Percentiles rank a stretch among this genome's conserved stretches.
Evolutionary conservation across 495 filamentous ascomycete genomes (phyloP).

Genomic region (Hypomontagnella submonticulosa): DNA sequence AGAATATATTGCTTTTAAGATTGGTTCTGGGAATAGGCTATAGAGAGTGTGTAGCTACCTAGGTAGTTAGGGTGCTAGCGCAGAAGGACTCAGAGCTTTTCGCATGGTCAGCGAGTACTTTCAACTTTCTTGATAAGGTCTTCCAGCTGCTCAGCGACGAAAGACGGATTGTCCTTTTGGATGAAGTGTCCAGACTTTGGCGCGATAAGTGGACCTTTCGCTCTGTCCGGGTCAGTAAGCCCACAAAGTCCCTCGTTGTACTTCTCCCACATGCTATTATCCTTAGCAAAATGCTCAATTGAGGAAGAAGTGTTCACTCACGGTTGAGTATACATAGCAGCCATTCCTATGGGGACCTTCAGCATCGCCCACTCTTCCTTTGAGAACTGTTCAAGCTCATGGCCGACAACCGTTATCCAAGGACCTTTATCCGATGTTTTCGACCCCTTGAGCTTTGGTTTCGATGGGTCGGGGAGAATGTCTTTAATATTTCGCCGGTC

Average conservation of each 20-base stretch:
- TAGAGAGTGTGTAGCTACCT: too few relatives aligned
- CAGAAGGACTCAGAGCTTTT: background rate
- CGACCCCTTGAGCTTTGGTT: conserved; percentile 37
- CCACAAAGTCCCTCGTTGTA: conserved; percentile 59
- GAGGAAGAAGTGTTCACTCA: conserved; percentile 47
- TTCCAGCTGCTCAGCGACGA: conserved; percentile 56
- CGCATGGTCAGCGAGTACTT: background rate
- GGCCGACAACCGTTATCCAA: conserved; percentile 58
- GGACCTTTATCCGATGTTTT: conserved; percentile 52
- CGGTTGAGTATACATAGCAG: conserved; percentile 37
- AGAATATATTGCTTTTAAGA: too few relatives aligned
- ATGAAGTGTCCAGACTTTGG: conserved; percentile 61
- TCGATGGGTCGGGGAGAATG: conserved; percentile 52
- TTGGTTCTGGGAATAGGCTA: too few relatives aligned
- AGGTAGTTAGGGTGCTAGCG: too few relatives aligned
- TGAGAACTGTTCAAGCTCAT: conserved; percentile 60
- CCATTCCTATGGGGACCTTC: conserved; percentile 43
- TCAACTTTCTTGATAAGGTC: conserved; percentile 48
- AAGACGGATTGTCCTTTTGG: conserved; percentile 60
- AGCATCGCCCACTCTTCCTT: conserved; percentile 49
- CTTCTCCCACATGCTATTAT: conserved; percentile 55
- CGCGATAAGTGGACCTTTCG: conserved; percentile 59
- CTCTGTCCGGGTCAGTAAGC: conserved; percentile 54
- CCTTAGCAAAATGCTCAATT: conserved; percentile 48
- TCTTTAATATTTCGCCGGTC: conserved; percentile 54